Base-by-base conservation (phyloP, 345 rosid species). In the Salix koriyanagi region DNA sequence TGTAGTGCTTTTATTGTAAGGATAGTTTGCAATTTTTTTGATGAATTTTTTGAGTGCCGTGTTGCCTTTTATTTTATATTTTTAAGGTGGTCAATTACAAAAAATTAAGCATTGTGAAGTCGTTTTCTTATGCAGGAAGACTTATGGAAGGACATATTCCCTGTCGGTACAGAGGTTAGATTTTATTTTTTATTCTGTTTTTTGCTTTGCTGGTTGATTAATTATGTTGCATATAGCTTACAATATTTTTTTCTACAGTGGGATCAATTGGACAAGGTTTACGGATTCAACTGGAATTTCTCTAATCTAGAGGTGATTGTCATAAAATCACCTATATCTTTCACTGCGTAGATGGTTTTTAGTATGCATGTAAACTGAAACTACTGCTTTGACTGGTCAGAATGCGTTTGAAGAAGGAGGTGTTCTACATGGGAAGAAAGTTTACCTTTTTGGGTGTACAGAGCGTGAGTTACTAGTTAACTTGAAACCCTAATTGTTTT, bases 161-260 rank as follows among this genome's bases (percentile, higher is more conserved):
- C 97, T 14, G 97, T 95, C 76, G 99, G 99, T 56, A 91, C 96
- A 2, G 99, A 94, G 98, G 98, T 94, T 84, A 70, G 69, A 46
- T 25, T 72, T 61, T 64, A 18, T 6, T 32, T 79, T 80, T 44
- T 78, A 12, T 50, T 60, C 72, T 36, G 36, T 19, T 48, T 12
- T 32, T 14, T 71, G 32, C 65, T 25, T 44, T 69, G 23, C 37
- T 6, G 71, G 25, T 62, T 30, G 15, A 50, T 46, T 52, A 61
- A 36, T 44, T 67, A 18, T 18, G 64, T 71, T 79, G 61, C 82
- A 79, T 75, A 71, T 68, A 74, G 32, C 28, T 4, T 16, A 54
- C 72, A 3, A 7, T 58, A 30, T 75, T 70, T 70, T 64, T 13
- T 84, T 74, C 25, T 65, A 42, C 91, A 96, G 99, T 96, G 99